Conservation (phyloP, 176 grass and related monocot genomes). For the Paspalum notatum region DNA sequence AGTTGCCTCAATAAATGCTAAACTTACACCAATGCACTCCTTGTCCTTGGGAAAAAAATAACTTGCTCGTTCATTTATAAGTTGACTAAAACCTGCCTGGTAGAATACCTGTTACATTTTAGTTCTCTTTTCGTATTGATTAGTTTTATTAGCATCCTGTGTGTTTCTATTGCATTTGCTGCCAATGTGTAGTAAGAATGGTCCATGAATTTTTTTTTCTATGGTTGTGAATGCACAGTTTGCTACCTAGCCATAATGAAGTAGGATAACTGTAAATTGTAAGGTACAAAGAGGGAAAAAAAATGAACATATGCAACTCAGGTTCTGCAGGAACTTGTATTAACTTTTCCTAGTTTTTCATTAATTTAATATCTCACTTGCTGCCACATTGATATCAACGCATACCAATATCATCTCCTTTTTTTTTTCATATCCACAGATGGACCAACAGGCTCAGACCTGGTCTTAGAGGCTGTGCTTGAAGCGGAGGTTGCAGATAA, state of each 20-base stretch:
- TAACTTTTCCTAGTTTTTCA: neutral
- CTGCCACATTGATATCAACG: neutral
- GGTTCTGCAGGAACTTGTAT: neutral
- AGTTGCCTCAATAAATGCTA: neutral
- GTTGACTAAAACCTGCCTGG: neutral
- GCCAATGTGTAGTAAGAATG: neutral
- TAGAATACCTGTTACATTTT: neutral
- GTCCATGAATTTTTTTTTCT: neutral
- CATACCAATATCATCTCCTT: neutral
- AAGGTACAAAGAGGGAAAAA: neutral
- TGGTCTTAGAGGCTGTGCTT: constrained; percentile 81
- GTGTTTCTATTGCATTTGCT: neutral
- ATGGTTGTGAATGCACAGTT: neutral
- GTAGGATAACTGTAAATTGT: neutral
- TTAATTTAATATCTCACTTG: constrained; percentile 2
- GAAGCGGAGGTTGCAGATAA: constrained; percentile 86
- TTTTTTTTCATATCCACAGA: constrained; percentile 44
- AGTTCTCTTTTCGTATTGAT: neutral
- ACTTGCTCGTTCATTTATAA: neutral
- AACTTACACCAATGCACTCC: neutral
- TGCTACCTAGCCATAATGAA: neutral
- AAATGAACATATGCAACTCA: neutral
- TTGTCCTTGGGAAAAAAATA: too few species aligned
- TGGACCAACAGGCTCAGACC: constrained; percentile 68
- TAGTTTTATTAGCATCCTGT: neutral